Conservation (phyloP, 2,329 filamentous ascomycete genomes). For the Microcera coccophila region DNA sequence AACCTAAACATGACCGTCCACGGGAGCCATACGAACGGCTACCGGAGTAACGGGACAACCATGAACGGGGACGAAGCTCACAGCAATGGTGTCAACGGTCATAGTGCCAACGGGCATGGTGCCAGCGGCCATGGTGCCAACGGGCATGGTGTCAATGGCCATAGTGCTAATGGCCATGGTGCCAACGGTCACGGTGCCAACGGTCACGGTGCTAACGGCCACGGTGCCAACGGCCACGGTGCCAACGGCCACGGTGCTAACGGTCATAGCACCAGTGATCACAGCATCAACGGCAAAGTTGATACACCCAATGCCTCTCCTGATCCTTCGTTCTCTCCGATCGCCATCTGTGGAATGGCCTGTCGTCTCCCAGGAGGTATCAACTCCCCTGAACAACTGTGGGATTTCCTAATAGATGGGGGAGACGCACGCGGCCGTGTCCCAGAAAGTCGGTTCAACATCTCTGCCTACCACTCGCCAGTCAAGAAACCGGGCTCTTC, state of each 20-base stretch:
- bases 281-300: not conserved
- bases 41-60: not conserved
- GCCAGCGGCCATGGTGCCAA: slow-evolving; percentile 1
- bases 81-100: too few species aligned
- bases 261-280: not conserved
- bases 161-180: not conserved
- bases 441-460: slow-evolving; percentile 12
- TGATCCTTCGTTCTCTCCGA: slow-evolving; percentile 2
- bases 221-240: slow-evolving; percentile 1
- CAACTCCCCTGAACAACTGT: slow-evolving; percentile 15
- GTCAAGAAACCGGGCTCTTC: slow-evolving; percentile 17
- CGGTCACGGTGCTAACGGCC: not conserved
- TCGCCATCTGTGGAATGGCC: slow-evolving; percentile 29
- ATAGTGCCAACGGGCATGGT: not conserved
- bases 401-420: slow-evolving; percentile 25
- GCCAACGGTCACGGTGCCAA: not conserved
- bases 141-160: slow-evolving; percentile 1
- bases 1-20: too few species aligned
- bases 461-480: slow-evolving; percentile 11
- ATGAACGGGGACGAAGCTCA: slow-evolving; percentile 1
- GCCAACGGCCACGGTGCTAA: slow-evolving; percentile 2
- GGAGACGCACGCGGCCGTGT: slow-evolving; percentile 15
- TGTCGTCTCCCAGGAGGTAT: slow-evolving; percentile 24
- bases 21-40: too few species aligned
- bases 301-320: not conserved